A percentile compares a stretch with the other conserved stretches of the same genome.
Evolutionary conservation across 208 protist species (phyloP).

Genomic region (Leishmania major): DNA sequence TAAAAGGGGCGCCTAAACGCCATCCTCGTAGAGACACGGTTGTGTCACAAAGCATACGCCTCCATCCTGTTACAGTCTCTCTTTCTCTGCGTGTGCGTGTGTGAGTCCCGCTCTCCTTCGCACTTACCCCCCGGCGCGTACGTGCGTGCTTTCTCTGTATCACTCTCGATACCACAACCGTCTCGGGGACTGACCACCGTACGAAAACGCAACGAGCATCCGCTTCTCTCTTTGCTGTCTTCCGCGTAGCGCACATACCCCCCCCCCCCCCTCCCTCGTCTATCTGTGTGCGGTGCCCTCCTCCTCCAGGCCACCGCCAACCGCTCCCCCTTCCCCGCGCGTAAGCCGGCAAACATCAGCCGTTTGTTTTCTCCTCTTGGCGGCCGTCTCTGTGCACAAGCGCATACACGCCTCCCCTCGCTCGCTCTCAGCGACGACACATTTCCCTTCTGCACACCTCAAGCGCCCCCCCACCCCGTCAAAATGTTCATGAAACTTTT

Average conservation of each 20-base stretch:
- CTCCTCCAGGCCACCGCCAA: neutral
- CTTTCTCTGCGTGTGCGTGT: neutral
- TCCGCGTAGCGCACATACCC: neutral
- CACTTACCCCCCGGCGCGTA: neutral
- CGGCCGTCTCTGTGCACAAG: neutral
- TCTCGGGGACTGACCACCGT: too few species aligned
- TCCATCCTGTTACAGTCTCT: neutral
- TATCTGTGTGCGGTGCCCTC: neutral
- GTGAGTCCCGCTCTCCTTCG: neutral
- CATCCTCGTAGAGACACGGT: neutral
- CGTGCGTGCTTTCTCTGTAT: neutral
- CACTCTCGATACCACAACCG: neutral
- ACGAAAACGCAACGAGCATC: neutral
- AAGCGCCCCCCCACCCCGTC: neutral
- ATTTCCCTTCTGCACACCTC: neutral
- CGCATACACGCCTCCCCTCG: neutral
- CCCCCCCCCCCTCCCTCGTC: neutral
- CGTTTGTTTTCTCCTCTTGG: neutral
- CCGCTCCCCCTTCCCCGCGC: neutral
- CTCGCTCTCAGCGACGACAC: neutral
- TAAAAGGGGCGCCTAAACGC: neutral
- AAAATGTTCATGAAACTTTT: slow-evolving; percentile 88
- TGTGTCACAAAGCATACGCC: neutral
- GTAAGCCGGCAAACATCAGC: neutral
- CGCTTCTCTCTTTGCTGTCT: neutral